phyloP scores from a whole-genome alignment of 2,329 filamentous ascomycete genomes.

The Metarhizium sp. region DNA sequence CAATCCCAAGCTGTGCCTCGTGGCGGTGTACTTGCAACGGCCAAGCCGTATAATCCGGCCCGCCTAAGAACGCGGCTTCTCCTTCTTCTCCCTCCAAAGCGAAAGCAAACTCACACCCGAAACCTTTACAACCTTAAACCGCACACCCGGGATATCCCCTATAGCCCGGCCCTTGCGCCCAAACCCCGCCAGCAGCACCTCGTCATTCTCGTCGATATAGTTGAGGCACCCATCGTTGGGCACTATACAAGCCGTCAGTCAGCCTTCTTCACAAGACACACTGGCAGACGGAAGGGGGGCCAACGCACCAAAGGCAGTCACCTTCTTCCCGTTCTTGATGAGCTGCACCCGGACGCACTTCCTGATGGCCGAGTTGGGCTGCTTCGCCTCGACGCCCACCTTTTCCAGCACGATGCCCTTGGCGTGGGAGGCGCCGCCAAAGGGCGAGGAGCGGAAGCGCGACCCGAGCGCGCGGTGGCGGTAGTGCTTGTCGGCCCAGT shows the following conservation, averaged over 20 bases:
- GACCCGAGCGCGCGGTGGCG: constrained; percentile 70
- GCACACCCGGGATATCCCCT: constrained; percentile 99
- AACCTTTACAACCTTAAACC: constrained; percentile 99
- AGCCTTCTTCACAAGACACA: too few relatives aligned
- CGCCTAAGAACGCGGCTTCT: constrained; percentile 78
- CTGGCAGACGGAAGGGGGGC: too few relatives aligned
- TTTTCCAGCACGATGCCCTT: constrained; percentile 99
- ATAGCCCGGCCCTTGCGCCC: constrained; percentile 99
- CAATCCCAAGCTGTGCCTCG: too few relatives aligned
- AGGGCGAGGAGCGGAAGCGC: constrained; percentile 99
- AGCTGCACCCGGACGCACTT: constrained; percentile 99
- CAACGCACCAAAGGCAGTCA: constrained; percentile 97
- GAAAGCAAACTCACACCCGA: constrained; percentile 95
- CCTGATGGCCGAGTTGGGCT: constrained; percentile 99
- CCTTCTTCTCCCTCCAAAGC: constrained; percentile 95
- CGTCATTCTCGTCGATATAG: constrained; percentile 99
- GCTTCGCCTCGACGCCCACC: constrained; percentile 99
- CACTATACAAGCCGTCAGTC: constrained; percentile 45
- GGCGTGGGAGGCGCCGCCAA: constrained; percentile 99
- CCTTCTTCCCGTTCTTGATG: constrained; percentile 99
- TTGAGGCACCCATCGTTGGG: constrained; percentile 99
- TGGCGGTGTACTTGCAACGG: too few relatives aligned
- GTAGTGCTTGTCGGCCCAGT: constrained; percentile 96
- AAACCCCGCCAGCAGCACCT: constrained; percentile 98
- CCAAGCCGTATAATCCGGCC: too few relatives aligned